Base-by-base conservation (phyloP, 1,139 yeast genomes). In the Lodderomyces orthopsilosis region DNA sequence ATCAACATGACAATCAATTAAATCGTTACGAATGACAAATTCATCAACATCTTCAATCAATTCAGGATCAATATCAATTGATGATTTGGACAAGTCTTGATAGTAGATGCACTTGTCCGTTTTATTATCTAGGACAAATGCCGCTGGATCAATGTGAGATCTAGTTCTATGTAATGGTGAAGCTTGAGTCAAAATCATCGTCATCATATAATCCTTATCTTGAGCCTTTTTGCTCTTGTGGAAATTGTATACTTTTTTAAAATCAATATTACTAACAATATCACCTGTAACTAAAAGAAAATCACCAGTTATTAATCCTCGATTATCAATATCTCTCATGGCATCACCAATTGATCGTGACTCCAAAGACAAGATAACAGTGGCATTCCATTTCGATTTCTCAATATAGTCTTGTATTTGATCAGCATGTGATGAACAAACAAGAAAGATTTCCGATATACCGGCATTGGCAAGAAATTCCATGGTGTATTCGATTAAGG, bases 261-360 rank as follows among this genome's bases (percentile, higher is more conserved):
- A 83, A 58, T 91, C 94, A 47, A 94, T 76, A 58, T 93, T 93
- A 42, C 96, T 86, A 13, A 93, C 91, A 23, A 93, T 95, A 61
- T 93, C 98, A 46, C 98, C 98, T 13, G 95, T 82, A 35, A 94
- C 87, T 36, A 93, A 74, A 47, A 94, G 68, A 56, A 93, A 93
- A 64, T 93, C 99, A 12, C 94, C 89, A 3, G 87, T 79, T 44
- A 93, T 88, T 47, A 91, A 68, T 1, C 97, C 96, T 58, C 95
- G 76, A 49, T 88, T 84, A 62, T 93, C 98, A 49, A 93, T 70
- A 60, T 91, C 98, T 62, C 98, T 78, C 95, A 93, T 85, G 24
- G 95, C 95, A 68, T 93, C 98, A 51, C 98, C 98, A 5, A 91
- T 95, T 15, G 96, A 87, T 61, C 91, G 73, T 13, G 94, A 83